Evolutionary conservation across 805 yeast species (phyloP).

Genomic region (Candida maesae): DNA sequence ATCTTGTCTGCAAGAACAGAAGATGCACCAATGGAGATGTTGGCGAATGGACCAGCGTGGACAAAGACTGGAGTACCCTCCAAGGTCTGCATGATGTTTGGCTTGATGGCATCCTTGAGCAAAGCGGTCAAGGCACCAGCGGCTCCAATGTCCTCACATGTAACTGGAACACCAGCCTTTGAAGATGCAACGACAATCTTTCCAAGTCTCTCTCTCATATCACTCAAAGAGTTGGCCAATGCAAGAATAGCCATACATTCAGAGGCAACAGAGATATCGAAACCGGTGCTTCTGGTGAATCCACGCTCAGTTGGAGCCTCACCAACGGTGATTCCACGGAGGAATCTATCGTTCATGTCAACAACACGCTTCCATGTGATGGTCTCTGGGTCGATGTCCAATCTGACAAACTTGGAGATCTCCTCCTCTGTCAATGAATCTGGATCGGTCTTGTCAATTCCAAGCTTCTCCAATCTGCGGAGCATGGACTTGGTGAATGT

Average conservation of each 20-base stretch:
- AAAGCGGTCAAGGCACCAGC: slow-evolving; percentile 85
- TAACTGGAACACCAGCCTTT: slow-evolving; percentile 64
- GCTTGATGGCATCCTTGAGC: slow-evolving; percentile 78
- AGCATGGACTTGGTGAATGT: slow-evolving; percentile 65
- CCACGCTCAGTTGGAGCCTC: slow-evolving; percentile 82
- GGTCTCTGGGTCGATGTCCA: slow-evolving; percentile 74
- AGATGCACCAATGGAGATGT: slow-evolving; percentile 82
- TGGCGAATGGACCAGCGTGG: slow-evolving; percentile 89
- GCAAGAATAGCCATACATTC: slow-evolving; percentile 87
- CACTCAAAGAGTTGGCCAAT: slow-evolving; percentile 62
- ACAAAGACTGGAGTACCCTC: slow-evolving; percentile 87
- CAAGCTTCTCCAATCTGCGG: slow-evolving; percentile 62
- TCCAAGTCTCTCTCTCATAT: slow-evolving; percentile 72
- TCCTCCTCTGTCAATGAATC: slow-evolving; percentile 71
- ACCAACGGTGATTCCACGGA: slow-evolving; percentile 75
- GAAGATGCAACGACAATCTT: slow-evolving; percentile 71
- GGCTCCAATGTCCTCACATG: slow-evolving; percentile 81
- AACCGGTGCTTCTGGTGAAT: slow-evolving; percentile 67
- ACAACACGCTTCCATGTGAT: slow-evolving; percentile 83
- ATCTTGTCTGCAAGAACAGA: slow-evolving; percentile 78
- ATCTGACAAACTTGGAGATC: slow-evolving; percentile 56
- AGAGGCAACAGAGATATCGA: slow-evolving; percentile 81
- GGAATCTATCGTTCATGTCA: slow-evolving; percentile 77
- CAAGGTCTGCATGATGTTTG: slow-evolving; percentile 82
- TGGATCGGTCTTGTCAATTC: slow-evolving; percentile 67